A percentile compares a stretch with the other conserved stretches of the same genome.
Evolutionary conservation across 495 filamentous ascomycete genomes (phyloP).

Genomic region (Penicillium alfredii): DNA sequence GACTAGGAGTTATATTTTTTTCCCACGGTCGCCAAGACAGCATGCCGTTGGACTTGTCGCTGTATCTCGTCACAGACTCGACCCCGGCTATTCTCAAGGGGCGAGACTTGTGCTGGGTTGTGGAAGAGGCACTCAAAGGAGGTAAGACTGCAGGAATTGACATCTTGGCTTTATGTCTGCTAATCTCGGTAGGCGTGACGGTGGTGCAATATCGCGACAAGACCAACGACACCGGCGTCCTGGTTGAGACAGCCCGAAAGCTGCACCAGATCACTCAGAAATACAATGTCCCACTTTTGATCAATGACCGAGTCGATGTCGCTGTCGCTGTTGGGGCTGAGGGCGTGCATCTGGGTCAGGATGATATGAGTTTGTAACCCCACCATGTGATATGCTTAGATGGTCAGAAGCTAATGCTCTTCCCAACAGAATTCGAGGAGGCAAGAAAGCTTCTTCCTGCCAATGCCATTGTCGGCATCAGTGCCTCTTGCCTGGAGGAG

Average conservation of each 20-base stretch:
- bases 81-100: constrained; percentile 69
- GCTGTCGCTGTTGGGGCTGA: constrained; percentile 80
- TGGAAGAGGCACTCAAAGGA: constrained; percentile 70
- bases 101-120: constrained; percentile 63
- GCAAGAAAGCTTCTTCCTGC: constrained; percentile 70
- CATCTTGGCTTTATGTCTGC: too few relatives aligned
- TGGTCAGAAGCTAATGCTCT: too few relatives aligned
- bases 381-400: too few relatives aligned
- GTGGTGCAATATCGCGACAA: constrained; percentile 92
- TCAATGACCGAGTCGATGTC: constrained; percentile 95
- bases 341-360: constrained; percentile 90
- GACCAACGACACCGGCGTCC: constrained; percentile 63
- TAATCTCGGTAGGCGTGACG: constrained; percentile 55
- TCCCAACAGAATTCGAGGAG: constrained; percentile 42
- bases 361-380: constrained; percentile 69
- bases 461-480: constrained; percentile 66
- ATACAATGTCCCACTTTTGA: constrained; percentile 74
- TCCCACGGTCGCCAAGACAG: too few relatives aligned
- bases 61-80: constrained; percentile 93
- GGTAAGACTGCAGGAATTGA: too few relatives aligned
- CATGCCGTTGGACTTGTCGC: constrained; percentile 50
- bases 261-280: constrained; percentile 63
- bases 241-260: constrained; percentile 63
- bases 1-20: neutral
- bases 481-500: constrained; percentile 61